These are phyloP conservation scores for Sporisorium iseilematis-ciliati DNA, from an alignment of 1,284 basidiomycete species.

Conservation along the genomic window DNA sequence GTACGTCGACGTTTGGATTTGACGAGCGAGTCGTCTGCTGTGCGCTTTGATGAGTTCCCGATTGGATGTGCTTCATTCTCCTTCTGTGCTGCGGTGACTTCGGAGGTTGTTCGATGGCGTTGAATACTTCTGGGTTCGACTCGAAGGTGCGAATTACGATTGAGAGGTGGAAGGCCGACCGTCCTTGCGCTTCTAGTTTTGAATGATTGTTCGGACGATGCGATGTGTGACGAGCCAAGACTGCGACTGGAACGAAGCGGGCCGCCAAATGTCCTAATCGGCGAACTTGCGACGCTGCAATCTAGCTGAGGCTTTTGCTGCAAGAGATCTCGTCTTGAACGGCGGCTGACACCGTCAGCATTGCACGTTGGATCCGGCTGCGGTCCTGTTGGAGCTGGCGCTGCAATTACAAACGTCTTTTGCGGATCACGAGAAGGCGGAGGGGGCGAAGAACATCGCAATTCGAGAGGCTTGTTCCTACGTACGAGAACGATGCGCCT, in stretches of 20 bases:
- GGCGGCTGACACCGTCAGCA: neutral
- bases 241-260: conserved; percentile 8
- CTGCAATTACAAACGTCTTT: neutral
- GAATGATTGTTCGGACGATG: conserved; percentile 1
- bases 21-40: neutral
- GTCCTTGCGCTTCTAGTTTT: neutral
- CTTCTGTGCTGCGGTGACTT: neutral
- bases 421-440: conserved; percentile 2
- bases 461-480: conserved; percentile 13
- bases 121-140: neutral
- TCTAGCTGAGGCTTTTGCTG: conserved; percentile 14
- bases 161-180: conserved; percentile 6
- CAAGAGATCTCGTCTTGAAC: neutral
- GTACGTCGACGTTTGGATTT: conserved; percentile 12
- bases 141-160: neutral
- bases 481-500: conserved; percentile 11
- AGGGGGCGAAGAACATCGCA: conserved; percentile 25
- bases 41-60: neutral
- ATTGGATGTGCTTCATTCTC: conserved; percentile 14
- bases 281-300: conserved; percentile 21
- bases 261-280: conserved; percentile 29
- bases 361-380: neutral
- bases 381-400: neutral
- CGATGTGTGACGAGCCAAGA: conserved; percentile 2
- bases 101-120: neutral